Conservation (phyloP, 2,329 filamentous ascomycete species). For the Fusarium ramigenum region DNA sequence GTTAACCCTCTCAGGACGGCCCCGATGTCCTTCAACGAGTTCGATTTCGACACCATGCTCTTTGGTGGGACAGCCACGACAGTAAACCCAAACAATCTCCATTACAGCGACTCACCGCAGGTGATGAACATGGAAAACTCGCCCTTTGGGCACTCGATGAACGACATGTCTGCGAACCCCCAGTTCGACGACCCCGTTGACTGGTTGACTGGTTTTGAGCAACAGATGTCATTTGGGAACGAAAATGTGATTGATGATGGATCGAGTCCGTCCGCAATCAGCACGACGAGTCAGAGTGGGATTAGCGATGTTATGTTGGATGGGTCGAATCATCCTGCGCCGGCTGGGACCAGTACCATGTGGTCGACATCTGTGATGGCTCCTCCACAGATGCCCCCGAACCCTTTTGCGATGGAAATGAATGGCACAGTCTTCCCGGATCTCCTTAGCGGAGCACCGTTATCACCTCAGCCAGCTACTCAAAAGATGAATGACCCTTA, state of each 20-base stretch:
- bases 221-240: slow-evolving; percentile 76
- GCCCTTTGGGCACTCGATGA: slow-evolving; percentile 66
- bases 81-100: slow-evolving; percentile 78
- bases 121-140: slow-evolving; percentile 71
- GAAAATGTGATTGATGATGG: slow-evolving; percentile 90
- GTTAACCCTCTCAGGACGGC: slow-evolving; percentile 80
- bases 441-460: slow-evolving; percentile 74
- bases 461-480: slow-evolving; percentile 79
- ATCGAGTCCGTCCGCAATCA: slow-evolving; percentile 95
- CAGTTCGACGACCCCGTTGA: slow-evolving; percentile 82
- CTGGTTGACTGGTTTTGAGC: slow-evolving; percentile 84
- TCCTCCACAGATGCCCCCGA: slow-evolving; percentile 72
- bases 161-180: slow-evolving; percentile 66
- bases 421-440: slow-evolving; percentile 80
- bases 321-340: slow-evolving; percentile 72
- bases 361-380: slow-evolving; percentile 77
- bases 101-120: slow-evolving; percentile 83
- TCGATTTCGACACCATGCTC: slow-evolving; percentile 61
- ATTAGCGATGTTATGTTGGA: slow-evolving; percentile 94
- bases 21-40: slow-evolving; percentile 69
- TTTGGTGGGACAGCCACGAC: slow-evolving; percentile 71
- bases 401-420: slow-evolving; percentile 79
- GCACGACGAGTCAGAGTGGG: slow-evolving; percentile 90
- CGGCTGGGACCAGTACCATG: slow-evolving; percentile 65
- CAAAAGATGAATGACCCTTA: slow-evolving; percentile 78